phyloP scores from a whole-genome alignment of 257 asterid species.

The Leonotis leonurus region DNA sequence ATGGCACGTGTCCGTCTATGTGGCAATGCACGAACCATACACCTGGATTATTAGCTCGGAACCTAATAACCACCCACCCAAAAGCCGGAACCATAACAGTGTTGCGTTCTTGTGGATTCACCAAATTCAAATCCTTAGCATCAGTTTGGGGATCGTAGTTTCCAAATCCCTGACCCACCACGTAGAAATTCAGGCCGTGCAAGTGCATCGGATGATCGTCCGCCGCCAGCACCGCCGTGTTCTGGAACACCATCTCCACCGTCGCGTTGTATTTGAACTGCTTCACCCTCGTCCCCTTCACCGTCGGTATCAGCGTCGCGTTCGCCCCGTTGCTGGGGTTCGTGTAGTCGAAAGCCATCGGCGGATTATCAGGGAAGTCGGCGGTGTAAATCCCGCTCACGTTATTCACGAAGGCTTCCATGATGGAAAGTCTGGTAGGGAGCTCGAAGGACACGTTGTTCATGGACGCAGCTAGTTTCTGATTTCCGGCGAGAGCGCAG shows the following conservation, averaged over 20 bases:
- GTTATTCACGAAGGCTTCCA: slow-evolving; percentile 43
- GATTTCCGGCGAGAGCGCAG: slow-evolving; percentile 42
- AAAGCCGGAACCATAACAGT: slow-evolving; percentile 48
- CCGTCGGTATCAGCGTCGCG: slow-evolving; percentile 13
- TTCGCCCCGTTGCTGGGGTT: slow-evolving; percentile 19
- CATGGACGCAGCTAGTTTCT: slow-evolving; percentile 47
- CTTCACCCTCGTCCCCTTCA: slow-evolving; percentile 41
- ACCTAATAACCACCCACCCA: slow-evolving; percentile 58
- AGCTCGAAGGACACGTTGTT: slow-evolving; percentile 59
- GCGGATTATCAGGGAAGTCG: slow-evolving; percentile 42
- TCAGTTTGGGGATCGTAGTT: slow-evolving; percentile 31
- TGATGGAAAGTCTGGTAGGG: slow-evolving; percentile 38
- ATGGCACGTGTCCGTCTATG: slow-evolving; percentile 61
- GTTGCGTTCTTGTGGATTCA: slow-evolving; percentile 50
- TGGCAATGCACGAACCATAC: slow-evolving; percentile 74
- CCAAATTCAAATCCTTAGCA: slow-evolving; percentile 27
- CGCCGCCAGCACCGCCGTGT: slow-evolving; percentile 33
- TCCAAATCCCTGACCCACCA: slow-evolving; percentile 50
- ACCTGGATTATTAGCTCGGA: slow-evolving; percentile 59
- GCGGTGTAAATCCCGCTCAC: slow-evolving; percentile 44
- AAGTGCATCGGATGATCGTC: slow-evolving; percentile 59
- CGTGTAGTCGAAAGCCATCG: slow-evolving; percentile 40
- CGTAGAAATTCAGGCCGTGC: slow-evolving; percentile 47
- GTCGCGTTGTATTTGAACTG: slow-evolving; percentile 31
- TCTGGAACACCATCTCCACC: slow-evolving; percentile 46